A percentile compares a stretch with the other conserved stretches of the same genome.
Conservation (phyloP, 495 filamentous ascomycete genomes). For the Penicillium angulare region DNA sequence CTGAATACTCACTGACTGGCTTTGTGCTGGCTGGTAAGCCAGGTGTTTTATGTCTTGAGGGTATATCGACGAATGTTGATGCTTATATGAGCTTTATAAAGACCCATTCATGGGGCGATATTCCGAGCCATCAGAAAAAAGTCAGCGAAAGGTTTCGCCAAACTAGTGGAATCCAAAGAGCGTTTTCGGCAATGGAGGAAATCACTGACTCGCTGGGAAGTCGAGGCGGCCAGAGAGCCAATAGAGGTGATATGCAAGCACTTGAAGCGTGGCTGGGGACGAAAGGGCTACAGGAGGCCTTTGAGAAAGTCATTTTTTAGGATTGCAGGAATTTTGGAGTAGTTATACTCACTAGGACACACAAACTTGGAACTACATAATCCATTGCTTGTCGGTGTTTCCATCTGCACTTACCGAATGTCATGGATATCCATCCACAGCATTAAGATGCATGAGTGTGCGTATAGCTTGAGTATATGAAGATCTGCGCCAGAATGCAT, state of each 20-base stretch:
- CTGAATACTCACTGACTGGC: constrained; percentile 33
- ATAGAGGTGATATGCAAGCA: constrained; percentile 48
- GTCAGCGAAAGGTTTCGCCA: constrained; percentile 41
- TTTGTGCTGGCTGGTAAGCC: constrained; percentile 44
- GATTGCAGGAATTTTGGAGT: no score
- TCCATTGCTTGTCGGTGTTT: no score
- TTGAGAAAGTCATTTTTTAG: constrained; percentile 43
- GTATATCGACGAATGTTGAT: constrained; percentile 31
- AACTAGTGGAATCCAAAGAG: constrained; percentile 27
- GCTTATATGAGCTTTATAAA: constrained; percentile 45
- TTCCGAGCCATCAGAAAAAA: constrained; percentile 44
- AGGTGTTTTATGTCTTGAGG: constrained; percentile 41
- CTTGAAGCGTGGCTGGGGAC: constrained; percentile 35
- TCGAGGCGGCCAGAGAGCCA: constrained; percentile 37
- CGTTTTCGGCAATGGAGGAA: constrained; percentile 38
- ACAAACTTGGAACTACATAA: no score
- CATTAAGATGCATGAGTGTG: no score
- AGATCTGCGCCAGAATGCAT: no score
- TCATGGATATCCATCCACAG: no score
- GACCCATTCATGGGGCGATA: constrained; percentile 45
- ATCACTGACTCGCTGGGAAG: constrained; percentile 41
- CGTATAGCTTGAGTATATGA: no score
- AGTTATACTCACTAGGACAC: no score
- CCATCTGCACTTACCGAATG: no score
- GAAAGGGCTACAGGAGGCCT: constrained; percentile 33